Base-by-base conservation (phyloP, 495 filamentous ascomycete genomes). In the Hypoxylon crocopeplum region DNA sequence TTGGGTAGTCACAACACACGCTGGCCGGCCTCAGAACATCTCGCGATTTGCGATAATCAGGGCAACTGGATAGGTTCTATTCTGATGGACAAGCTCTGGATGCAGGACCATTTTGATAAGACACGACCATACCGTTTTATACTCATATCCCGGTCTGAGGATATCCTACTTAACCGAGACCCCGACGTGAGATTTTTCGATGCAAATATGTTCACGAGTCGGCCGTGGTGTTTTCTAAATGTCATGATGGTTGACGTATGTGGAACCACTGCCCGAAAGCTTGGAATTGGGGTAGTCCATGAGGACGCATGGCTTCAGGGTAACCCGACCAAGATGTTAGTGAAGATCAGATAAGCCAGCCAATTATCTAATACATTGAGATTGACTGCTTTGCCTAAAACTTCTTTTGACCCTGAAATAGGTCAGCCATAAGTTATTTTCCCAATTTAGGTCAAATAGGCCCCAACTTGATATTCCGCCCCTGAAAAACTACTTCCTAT, bases 201-300 rank as follows among this genome's bases (percentile, higher is more conserved):
- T 16, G 2, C 24, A 16, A 3, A n/a, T 7, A 5, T 44, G 20
- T 44, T 44, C 15, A n/a, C 19, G 11, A 10, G 19, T 10, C 15
- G 40, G 19, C 40, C 40, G 15, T 44, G 40, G 40, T 44, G 40
- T 27, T 27, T 25, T 16, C 40, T 44, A 24, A 44, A 44, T 44
- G 40, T 44, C 7, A 44, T 44, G 40, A 44, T 44, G 40, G 15
- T 44, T 10, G 8, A 24, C 25, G 15, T 44, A 19, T 2, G 11
- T 8, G 40, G 21, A 7, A 29, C 6, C 11, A 13, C 19, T 10
- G 40, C 40, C 7, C 17, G 12, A 6, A 12, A 16, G 40, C 40
- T 44, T 44, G 40, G 40, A 25, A 16, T 44, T 10, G 40, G 40
- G 5, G 40, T 16, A 15, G 40, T 44, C 11, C 40, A 44, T n/a